phyloP scores from a whole-genome alignment of 179 eudicot genomes.

The Silene coronaria region DNA sequence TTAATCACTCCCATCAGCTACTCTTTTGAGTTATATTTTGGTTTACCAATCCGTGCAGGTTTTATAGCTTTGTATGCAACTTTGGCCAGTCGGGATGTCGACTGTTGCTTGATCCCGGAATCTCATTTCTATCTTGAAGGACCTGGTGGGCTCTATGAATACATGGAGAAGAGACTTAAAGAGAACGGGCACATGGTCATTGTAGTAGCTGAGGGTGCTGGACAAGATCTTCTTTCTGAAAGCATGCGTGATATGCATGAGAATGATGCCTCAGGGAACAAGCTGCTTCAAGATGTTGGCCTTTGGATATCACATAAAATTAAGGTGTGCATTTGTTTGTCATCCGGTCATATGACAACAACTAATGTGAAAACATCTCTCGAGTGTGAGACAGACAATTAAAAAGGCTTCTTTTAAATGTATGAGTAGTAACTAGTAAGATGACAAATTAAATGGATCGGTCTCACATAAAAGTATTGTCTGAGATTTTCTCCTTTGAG shows the following conservation, averaged over 20 bases:
- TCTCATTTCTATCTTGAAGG: slow-evolving; percentile 89
- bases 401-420: no score
- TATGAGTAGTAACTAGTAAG: no score
- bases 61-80: slow-evolving; percentile 47
- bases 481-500: no score
- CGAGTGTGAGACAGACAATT: no score
- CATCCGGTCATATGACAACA: background rate
- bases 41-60: slow-evolving; percentile 20
- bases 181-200: slow-evolving; percentile 79
- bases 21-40: background rate
- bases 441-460: no score
- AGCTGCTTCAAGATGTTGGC: slow-evolving; percentile 69
- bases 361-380: no score
- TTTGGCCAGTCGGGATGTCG: slow-evolving; percentile 47
- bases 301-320: slow-evolving; percentile 73
- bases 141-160: slow-evolving; percentile 80
- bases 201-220: slow-evolving; percentile 94
- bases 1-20: background rate
- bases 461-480: no score
- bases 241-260: slow-evolving; percentile 36
- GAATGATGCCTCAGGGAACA: slow-evolving; percentile 86
- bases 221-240: slow-evolving; percentile 66
- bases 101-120: slow-evolving; percentile 95
- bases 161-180: slow-evolving; percentile 63
- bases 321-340: slow-evolving; percentile 41